Base-by-base conservation (phyloP, 768 basidiomycete genomes). In the Russula ochroleuca region DNA sequence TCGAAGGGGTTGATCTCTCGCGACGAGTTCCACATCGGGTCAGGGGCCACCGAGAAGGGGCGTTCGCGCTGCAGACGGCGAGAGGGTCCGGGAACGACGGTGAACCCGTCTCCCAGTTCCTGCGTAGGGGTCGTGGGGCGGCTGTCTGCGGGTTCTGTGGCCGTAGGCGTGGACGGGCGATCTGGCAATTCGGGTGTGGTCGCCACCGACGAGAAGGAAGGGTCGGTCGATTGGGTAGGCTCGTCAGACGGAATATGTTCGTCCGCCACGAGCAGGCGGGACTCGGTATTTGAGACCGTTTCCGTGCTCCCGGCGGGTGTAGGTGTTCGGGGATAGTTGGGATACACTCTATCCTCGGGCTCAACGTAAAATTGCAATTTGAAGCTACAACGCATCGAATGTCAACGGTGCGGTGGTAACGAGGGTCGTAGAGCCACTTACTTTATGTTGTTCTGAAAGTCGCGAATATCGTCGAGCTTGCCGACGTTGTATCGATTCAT, bases 401-500 rank as follows among this genome's bases (percentile, higher is more conserved):
- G 2, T 3, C 2, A 19, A 13, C 56, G 28, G 55, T n/a, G 63
- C 28, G 13, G 15, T 50, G 5, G 37, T 23, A n/a, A 19, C 2
- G 14, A 35, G 37, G n/a, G 9, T 11, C 13, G 2, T 8, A 13
- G 45, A 17, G 7, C 3, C n/a, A 61, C 53, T 50, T 33, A 60
- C 63, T 64, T 64, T 37, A 28, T 40, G 53, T 40, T 60, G n/a
- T 9, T 43, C 28, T 64, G 63, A 35, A 64, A 53, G 14, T 64
- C 63, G 23, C 59, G 63, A 21, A 60, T 25, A 3, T 64, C 63
- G 31, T 64, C 63, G 47, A 59, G 45, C 53, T 64, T 64, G 45
- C 63, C 63, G 40, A 64, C 53, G 14, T 64, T 64, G 54, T 64
- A 64, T 11, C 59, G 52, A 53, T 49, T 56, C 59, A 64, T 64